Evolutionary conservation across 805 yeast species (phyloP).

Genomic region (Kazachstania bromeliacearum): DNA sequence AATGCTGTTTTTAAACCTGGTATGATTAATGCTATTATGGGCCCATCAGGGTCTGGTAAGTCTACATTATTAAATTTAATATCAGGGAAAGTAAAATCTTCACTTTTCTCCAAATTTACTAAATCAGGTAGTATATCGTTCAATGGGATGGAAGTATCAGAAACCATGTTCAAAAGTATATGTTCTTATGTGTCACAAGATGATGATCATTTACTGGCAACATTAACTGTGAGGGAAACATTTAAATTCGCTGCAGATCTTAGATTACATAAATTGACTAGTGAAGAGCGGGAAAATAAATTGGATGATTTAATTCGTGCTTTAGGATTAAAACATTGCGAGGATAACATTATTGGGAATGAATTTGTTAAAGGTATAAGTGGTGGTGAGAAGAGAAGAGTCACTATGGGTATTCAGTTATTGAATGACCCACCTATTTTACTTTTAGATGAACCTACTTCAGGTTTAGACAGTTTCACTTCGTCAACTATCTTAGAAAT

Average conservation of each 20-base stretch:
- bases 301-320: slow-evolving; percentile 53
- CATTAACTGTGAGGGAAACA: slow-evolving; percentile 72
- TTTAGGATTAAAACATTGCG: slow-evolving; percentile 67
- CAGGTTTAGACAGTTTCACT: slow-evolving; percentile 77
- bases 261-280: slow-evolving; percentile 41
- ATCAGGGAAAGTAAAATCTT: slow-evolving; percentile 45
- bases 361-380: slow-evolving; percentile 60
- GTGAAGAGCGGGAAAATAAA: slow-evolving; percentile 36
- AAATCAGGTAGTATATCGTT: slow-evolving; percentile 37
- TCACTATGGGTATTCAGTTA: slow-evolving; percentile 73
- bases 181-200: slow-evolving; percentile 79
- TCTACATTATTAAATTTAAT: slow-evolving; percentile 55
- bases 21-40: slow-evolving; percentile 62
- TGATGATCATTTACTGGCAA: slow-evolving; percentile 61
- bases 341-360: slow-evolving; percentile 59
- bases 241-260: slow-evolving; percentile 60
- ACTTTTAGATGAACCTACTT: slow-evolving; percentile 80
- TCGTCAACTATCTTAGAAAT: slow-evolving; percentile 59
- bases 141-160: slow-evolving; percentile 33
- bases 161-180: slow-evolving; percentile 31
- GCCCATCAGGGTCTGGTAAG: slow-evolving; percentile 77
- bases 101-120: slow-evolving; percentile 22
- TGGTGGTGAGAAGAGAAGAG: slow-evolving; percentile 85
- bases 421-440: slow-evolving; percentile 62
- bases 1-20: slow-evolving; percentile 46